phyloP scores from a whole-genome alignment of 169 alveolate genomes.

The Plasmodium ovale region DNA sequence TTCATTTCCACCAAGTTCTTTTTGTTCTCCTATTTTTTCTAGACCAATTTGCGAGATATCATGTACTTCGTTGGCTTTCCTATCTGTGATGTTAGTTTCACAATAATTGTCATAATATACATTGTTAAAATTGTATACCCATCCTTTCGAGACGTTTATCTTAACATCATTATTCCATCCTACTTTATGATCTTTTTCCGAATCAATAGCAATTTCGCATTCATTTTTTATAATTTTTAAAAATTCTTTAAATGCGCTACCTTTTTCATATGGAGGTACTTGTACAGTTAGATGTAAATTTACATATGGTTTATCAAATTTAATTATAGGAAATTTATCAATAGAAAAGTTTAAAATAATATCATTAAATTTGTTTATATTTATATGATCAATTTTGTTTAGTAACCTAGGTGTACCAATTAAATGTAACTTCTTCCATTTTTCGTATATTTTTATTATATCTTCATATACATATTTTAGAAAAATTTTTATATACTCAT shows the following conservation, averaged over 20 bases:
- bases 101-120: constrained; percentile 30
- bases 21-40: neutral
- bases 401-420: constrained; percentile 61
- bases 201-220: constrained; percentile 10
- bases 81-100: neutral
- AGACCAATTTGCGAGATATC: neutral
- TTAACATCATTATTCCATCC: constrained; percentile 60
- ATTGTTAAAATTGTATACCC: constrained; percentile 62
- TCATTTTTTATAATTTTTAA: constrained; percentile 41
- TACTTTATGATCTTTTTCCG: constrained; percentile 40
- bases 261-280: constrained; percentile 70
- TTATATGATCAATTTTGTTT: constrained; percentile 55
- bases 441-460: constrained; percentile 47
- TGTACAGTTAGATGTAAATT: constrained; percentile 31
- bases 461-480: constrained; percentile 57
- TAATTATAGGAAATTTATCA: constrained; percentile 63
- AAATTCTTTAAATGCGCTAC: constrained; percentile 65
- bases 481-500: constrained; percentile 37
- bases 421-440: constrained; percentile 45
- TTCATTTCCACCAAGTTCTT: neutral
- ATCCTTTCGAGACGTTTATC: constrained; percentile 51
- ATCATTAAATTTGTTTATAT: constrained; percentile 56
- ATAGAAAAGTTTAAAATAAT: constrained; percentile 32
- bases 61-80: neutral
- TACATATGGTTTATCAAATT: constrained; percentile 34